Base-by-base conservation (phyloP, 345 rosid genomes). In the Salix udensis region DNA sequence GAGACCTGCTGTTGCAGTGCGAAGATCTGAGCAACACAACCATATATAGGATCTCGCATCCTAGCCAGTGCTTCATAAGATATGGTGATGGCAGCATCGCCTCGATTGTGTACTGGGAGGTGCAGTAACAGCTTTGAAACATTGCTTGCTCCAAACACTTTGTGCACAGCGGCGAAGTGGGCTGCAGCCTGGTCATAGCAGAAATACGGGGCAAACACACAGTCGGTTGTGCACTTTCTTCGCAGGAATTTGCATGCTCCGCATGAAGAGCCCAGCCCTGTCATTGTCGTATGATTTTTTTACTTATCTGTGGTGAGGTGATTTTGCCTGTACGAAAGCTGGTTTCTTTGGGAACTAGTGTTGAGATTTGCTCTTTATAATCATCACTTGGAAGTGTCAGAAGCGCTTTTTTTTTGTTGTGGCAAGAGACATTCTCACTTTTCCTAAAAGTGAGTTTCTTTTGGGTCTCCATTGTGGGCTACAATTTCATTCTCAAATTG, bases 181-280 rank as follows among this genome's bases (percentile, higher is more conserved):
- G 77, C 77, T 5, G 92, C 82, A 26, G 91, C 96, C 73, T 89
- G 87, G 42, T 89, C 90, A 30, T 91, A 90, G 62, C 87, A 77
- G 83, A 91, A 91, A 84, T 89, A 88, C 44, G 96, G 96, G 12
- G 93, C 93, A 68, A 91, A 89, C 14, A 88, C 89, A 58, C 96
- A 91, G 28, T 86, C 94, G 31, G 58, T 84, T 11, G 85, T 82
- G 84, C 96, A 91, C 76, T 83, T 91, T 81, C 96, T 89, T 83
- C 96, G 86, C 42, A 91, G 84, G 82, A 89, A 91, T 78, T 88
- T 91, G 91, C 96, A 91, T 52, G 96, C 96, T 76, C 96, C 96
- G 74, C 96, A 91, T 36, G 96, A 91, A 75, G 91, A 87, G 76
- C 94, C 91, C 61, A 81, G 76, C 79, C 92, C 92, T 83, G 86